Conservation (phyloP, 2,329 filamentous ascomycete genomes). For the Beauveria varroae region DNA sequence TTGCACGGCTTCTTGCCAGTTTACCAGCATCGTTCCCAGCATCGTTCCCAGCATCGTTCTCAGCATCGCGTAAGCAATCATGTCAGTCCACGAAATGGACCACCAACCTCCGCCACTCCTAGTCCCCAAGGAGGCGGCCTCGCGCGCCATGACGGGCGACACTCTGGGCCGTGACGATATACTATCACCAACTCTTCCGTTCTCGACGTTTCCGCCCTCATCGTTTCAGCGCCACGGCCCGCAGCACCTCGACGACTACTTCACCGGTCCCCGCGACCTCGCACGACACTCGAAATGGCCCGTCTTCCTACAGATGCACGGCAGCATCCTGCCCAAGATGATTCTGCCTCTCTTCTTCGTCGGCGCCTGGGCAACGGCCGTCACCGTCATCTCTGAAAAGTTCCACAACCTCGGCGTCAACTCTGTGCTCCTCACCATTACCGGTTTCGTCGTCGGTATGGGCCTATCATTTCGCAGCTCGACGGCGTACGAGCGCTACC, state of each 20-base stretch:
- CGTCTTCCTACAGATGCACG: conserved; percentile 66
- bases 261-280: conserved; percentile 60
- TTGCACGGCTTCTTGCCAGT: background rate
- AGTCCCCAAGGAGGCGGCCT: background rate
- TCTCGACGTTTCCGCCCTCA: conserved; percentile 20
- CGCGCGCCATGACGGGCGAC: conserved; percentile 1
- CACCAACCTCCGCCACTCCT: background rate
- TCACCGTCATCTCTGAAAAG: conserved; percentile 48
- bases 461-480: conserved; percentile 71
- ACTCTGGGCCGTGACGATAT: conserved; percentile 13
- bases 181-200: conserved; percentile 24
- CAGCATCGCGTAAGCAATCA: background rate
- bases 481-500: conserved; percentile 68
- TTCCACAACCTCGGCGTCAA: conserved; percentile 30
- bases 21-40: no score
- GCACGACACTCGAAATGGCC: conserved; percentile 71
- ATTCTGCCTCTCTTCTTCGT: conserved; percentile 60
- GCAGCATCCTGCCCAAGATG: conserved; percentile 67
- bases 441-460: conserved; percentile 75
- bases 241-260: conserved; percentile 53
- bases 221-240: conserved; percentile 26
- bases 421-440: conserved; percentile 52
- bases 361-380: conserved; percentile 55
- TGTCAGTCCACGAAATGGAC: background rate
- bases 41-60: no score